These are phyloP conservation scores for Letharia lupina DNA, from an alignment of 495 filamentous ascomycete species.

Conservation along the genomic window DNA sequence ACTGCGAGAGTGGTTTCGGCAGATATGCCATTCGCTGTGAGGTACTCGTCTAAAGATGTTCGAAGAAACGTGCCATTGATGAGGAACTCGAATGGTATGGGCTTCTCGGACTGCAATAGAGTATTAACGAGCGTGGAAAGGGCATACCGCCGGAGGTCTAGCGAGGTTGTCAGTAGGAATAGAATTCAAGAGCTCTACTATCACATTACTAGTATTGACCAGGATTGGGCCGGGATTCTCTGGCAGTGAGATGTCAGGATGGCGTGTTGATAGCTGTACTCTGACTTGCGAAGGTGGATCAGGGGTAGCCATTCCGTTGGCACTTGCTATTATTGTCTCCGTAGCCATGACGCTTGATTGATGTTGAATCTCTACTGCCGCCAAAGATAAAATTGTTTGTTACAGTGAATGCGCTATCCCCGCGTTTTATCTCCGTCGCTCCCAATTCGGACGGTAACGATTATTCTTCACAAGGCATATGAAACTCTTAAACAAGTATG, in stretches of 20 bases:
- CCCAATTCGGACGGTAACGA: too few relatives aligned
- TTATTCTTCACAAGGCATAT: neutral
- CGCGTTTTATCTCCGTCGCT: constrained; percentile 3
- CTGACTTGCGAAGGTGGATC: constrained; percentile 41
- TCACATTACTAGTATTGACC: constrained; percentile 51
- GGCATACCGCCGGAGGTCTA: constrained; percentile 78
- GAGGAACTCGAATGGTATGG: constrained; percentile 92
- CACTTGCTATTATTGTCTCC: neutral
- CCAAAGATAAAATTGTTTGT: neutral
- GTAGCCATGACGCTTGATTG: neutral
- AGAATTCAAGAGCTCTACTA: constrained; percentile 8
- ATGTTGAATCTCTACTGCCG: neutral
- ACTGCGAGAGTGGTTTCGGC: constrained; percentile 77
- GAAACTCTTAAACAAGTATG: neutral
- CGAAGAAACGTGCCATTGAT: constrained; percentile 85
- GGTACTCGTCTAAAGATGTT: constrained; percentile 80
- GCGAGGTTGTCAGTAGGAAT: constrained; percentile 15
- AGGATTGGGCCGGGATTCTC: constrained; percentile 55
- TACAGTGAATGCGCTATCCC: constrained; percentile 7
- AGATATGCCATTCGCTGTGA: constrained; percentile 75
- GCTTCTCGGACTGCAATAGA: constrained; percentile 65
- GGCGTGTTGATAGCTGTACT: constrained; percentile 50
- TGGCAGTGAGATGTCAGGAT: constrained; percentile 52
- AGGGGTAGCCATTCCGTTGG: neutral
- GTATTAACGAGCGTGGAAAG: constrained; percentile 91